phyloP scores from a whole-genome alignment of 306 rosid genomes.

The Acacia acuminata region DNA sequence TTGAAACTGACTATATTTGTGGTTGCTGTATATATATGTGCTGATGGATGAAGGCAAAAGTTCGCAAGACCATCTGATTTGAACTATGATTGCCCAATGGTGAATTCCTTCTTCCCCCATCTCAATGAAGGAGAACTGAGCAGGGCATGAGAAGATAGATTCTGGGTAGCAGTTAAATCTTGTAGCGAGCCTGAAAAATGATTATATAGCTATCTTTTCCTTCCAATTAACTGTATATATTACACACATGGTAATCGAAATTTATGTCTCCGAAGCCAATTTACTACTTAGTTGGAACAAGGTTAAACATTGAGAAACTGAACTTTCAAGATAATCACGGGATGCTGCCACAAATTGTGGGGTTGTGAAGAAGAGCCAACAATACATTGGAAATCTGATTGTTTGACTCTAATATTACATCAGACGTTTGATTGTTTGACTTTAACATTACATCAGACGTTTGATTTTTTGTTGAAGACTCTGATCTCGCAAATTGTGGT shows the following conservation, averaged over 20 bases:
- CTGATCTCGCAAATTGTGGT: background rate
- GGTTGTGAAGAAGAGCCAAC: background rate
- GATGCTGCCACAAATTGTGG: background rate
- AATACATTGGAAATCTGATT: background rate
- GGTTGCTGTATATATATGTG: background rate
- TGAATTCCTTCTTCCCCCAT: slow-evolving; percentile 81
- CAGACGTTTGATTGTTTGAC: background rate
- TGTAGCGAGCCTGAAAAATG: background rate
- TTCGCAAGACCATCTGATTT: slow-evolving; percentile 78
- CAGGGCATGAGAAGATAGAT: background rate
- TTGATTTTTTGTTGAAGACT: background rate
- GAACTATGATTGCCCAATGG: slow-evolving; percentile 83
- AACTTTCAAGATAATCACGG: background rate
- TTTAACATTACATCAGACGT: no score
- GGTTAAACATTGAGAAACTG: background rate
- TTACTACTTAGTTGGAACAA: background rate
- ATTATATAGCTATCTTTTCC: background rate
- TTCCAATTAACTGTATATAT: background rate
- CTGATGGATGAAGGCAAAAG: slow-evolving; percentile 63
- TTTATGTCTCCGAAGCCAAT: background rate
- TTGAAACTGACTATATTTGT: background rate
- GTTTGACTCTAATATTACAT: no score
- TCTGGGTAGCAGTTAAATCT: background rate
- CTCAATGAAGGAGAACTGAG: slow-evolving; percentile 45
- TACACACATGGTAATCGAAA: background rate